Evolutionary conservation across 306 rosid species (phyloP), one percentile per base, ranked within the genome.

Genomic region (Lathyrus oleraceus): DNA sequence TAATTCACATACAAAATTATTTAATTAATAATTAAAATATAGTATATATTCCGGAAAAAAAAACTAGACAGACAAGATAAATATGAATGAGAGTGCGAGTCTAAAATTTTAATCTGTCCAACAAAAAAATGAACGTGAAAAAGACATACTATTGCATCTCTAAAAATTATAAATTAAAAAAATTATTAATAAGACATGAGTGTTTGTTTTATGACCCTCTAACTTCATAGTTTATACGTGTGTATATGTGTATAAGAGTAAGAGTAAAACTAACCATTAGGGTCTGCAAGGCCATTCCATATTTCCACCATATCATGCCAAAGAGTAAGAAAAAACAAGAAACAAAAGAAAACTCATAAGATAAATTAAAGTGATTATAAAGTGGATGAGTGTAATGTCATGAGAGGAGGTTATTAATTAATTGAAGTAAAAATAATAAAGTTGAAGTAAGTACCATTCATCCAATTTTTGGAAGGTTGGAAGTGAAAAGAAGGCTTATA

Each of bases 401-500:
- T 32, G 9, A 8, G 7, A 35, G 10, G 5, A 53, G 10, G 10
- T 4, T 9, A 10, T 3, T 61, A 45, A 10, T 3, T 61, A 45
- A 48, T 27, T 59, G 8, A 60, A 60, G 2, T 32, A 15, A 57
- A 57, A 57, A 0, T 15, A 71, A 42, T 25, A 23, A 74, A 28
- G 65, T n/a, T 57, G 27, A 20, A 65, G 1, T 42, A 71, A 56
- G 42, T 57, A 58, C 89, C 89, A 64, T 85, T 85, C 78, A 85
- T 80, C 89, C 89, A 85, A 40, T 80, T 71, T 65, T 60, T 70
- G 39, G 68, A 78, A 71, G 89, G 89, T 52, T 75, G 85, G 65
- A 85, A 85, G 72, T 85, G 87, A 78, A 74, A 85, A n/a, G 82
- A 74, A 32, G 89, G 80, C 65, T 79, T 83, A 56, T 85, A 78